A percentile compares a stretch with the other conserved stretches of the same genome.
phyloP scores from a whole-genome alignment of 371 early-diverging fungal species.

The Mortierella sp. region DNA sequence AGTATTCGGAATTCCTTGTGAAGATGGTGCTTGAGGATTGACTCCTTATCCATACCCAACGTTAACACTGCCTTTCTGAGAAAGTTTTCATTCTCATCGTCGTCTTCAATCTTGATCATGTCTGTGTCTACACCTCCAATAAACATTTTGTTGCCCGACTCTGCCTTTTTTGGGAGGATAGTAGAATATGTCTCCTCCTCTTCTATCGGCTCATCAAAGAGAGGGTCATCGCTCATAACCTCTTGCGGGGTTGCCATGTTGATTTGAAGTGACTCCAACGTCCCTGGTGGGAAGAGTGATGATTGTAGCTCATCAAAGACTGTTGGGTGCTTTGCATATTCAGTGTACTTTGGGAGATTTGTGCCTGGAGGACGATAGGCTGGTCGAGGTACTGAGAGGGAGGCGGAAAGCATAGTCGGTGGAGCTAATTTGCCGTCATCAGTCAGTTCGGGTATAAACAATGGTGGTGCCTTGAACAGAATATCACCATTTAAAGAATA shows the following conservation, averaged over 20 bases:
- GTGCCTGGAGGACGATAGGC: slow-evolving; percentile 42
- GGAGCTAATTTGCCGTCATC: slow-evolving; percentile 23
- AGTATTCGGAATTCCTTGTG: slow-evolving; percentile 22
- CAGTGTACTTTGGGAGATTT: slow-evolving; percentile 35
- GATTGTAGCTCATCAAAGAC: slow-evolving; percentile 50
- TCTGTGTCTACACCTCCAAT: neutral
- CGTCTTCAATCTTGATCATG: neutral
- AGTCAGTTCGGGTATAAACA: slow-evolving; percentile 24
- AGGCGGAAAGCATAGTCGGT: slow-evolving; percentile 11
- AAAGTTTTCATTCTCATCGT: slow-evolving; percentile 8
- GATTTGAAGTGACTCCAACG: slow-evolving; percentile 38
- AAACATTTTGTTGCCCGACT: neutral
- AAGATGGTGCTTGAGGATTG: slow-evolving; percentile 16
- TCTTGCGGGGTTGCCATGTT: slow-evolving; percentile 50
- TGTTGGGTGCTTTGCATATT: slow-evolving; percentile 36
- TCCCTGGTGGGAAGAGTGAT: slow-evolving; percentile 46
- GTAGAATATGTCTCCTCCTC: slow-evolving; percentile 1
- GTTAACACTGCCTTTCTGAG: slow-evolving; percentile 7
- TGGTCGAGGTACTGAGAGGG: slow-evolving; percentile 36
- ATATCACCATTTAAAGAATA: slow-evolving; percentile 38
- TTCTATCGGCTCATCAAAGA: slow-evolving; percentile 25
- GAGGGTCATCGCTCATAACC: slow-evolving; percentile 37
- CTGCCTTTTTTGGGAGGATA: neutral
- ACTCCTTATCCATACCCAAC: slow-evolving; percentile 16
- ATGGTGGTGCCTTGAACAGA: slow-evolving; percentile 41